A percentile compares a stretch with the other conserved stretches of the same genome.
phyloP scores from a whole-genome alignment of 257 asterid genomes.

The Solanum boliviense region DNA sequence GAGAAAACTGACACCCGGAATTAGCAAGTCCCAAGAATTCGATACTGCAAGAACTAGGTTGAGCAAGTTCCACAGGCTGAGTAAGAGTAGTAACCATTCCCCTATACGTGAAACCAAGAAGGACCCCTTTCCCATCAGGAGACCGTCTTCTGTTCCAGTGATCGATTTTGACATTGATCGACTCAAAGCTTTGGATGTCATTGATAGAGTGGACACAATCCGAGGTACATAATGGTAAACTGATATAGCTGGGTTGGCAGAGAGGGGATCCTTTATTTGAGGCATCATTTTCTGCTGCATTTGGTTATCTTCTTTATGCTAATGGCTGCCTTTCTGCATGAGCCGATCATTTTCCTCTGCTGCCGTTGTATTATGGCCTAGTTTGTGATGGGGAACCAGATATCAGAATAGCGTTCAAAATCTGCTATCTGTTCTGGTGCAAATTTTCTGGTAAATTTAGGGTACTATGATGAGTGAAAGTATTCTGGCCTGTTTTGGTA shows the following conservation, averaged over 20 bases:
- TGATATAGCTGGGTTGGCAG: neutral
- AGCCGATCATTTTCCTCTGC: neutral
- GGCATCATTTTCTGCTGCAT: neutral
- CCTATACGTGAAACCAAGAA: slow-evolving; percentile 42
- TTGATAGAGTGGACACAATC: slow-evolving; percentile 64
- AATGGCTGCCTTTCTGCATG: neutral
- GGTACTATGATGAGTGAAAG: neutral
- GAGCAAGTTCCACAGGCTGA: slow-evolving; percentile 55
- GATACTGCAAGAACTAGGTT: slow-evolving; percentile 39
- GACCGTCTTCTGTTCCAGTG: slow-evolving; percentile 68
- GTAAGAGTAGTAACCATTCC: slow-evolving; percentile 80
- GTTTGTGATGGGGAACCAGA: neutral
- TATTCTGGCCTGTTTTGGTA: neutral
- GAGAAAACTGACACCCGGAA: slow-evolving; percentile 73
- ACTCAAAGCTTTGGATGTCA: slow-evolving; percentile 65
- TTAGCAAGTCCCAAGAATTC: slow-evolving; percentile 91
- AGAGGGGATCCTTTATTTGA: neutral
- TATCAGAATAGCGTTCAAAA: neutral
- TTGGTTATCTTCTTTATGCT: neutral
- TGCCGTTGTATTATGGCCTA: neutral
- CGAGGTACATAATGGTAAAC: neutral
- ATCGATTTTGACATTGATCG: slow-evolving; percentile 64
- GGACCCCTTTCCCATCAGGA: slow-evolving; percentile 55
- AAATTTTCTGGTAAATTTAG: neutral
- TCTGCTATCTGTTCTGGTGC: neutral